Evolutionary conservation across 495 filamentous ascomycete species (phyloP).

Genomic region (Tuber magnatum): DNA sequence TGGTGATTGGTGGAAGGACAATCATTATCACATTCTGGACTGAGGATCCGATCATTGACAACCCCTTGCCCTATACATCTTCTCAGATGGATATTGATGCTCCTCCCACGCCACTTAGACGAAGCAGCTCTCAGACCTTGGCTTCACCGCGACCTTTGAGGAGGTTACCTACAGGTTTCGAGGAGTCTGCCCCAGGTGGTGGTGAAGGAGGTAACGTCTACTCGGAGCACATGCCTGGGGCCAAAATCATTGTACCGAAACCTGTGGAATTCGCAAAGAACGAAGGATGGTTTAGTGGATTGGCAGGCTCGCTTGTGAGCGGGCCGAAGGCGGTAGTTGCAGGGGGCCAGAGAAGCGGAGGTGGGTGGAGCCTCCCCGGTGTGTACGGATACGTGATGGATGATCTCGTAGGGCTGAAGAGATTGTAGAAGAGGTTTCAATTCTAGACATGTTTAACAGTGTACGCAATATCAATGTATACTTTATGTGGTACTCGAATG

Average conservation of each 20-base stretch:
- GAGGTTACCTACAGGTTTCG: conserved; percentile 29
- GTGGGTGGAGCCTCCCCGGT: conserved; percentile 26
- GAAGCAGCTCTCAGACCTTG: conserved; percentile 15
- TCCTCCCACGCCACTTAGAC: conserved; percentile 11
- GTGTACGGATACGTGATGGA: conserved; percentile 39
- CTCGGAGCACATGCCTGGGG: conserved; percentile 38
- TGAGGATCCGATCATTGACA: conserved; percentile 30
- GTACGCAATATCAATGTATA: background rate
- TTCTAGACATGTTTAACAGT: conserved; percentile 3
- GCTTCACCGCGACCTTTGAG: conserved; percentile 26
- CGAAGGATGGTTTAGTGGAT: conserved; percentile 38
- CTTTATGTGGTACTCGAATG: background rate
- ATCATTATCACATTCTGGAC: conserved; percentile 36
- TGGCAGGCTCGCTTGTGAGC: conserved; percentile 36
- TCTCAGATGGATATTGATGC: conserved; percentile 38
- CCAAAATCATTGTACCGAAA: conserved; percentile 36
- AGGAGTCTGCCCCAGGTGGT: conserved; percentile 12
- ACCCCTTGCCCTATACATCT: conserved; percentile 20
- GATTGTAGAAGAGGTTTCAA: conserved; percentile 15
- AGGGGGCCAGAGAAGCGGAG: conserved; percentile 15
- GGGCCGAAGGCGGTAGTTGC: conserved; percentile 28
- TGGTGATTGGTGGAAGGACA: conserved; percentile 34
- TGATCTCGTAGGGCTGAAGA: conserved; percentile 38
- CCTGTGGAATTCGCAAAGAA: conserved; percentile 39
- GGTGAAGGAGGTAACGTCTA: conserved; percentile 24